Base-by-base conservation (phyloP, 2,329 filamentous ascomycete species). In the Trichoderma koningii region DNA sequence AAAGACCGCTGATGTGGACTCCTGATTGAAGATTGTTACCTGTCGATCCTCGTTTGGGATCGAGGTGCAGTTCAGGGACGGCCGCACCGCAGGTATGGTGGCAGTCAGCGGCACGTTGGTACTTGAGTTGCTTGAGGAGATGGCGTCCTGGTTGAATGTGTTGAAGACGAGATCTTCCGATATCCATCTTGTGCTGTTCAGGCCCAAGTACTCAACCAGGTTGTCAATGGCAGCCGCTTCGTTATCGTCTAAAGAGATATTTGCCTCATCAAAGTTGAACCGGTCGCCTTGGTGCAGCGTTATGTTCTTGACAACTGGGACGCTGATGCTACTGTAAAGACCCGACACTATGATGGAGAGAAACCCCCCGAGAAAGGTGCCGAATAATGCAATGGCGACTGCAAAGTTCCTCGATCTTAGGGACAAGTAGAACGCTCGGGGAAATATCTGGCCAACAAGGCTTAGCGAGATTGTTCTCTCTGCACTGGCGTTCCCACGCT, bases 191-290 rank as follows among this genome's bases (percentile, higher is more conserved):
- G 60, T 55, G 51, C 60, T 63, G 17, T 55, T 63, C n/a, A 63
- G 30, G 10, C 50, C 60, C 7, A 63, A 19, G 38, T 63, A 63
- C 30, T 63, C 60, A 15, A 63, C 1, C 15, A 63, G 12, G 19
- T 63, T 63, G 28, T 63, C 60, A 47, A 63, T 63, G 1, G 60
- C 60, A 23, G 60, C 44, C 5, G 60, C 60, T n/a, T 63, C 47
- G 2, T 47, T 63, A 47, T 63, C 60, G 7, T 19, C 14, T 0
- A 63, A 5, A 0, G 60, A 63, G n/a, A 63, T 7, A 12, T 55
- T 42, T 2, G 9, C 50, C 1, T 55, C 47, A 9, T 53, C 42
- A 41, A 63, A 55, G 28, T 63, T 63, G 50, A 63, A 63, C 15
- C 19, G 23, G 50, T 63, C 60, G 5, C 23, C 10, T 7, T 63